Evolutionary conservation across 192 early-diverging fungal species (phyloP).

Genomic region (Spinellus fusiger): DNA sequence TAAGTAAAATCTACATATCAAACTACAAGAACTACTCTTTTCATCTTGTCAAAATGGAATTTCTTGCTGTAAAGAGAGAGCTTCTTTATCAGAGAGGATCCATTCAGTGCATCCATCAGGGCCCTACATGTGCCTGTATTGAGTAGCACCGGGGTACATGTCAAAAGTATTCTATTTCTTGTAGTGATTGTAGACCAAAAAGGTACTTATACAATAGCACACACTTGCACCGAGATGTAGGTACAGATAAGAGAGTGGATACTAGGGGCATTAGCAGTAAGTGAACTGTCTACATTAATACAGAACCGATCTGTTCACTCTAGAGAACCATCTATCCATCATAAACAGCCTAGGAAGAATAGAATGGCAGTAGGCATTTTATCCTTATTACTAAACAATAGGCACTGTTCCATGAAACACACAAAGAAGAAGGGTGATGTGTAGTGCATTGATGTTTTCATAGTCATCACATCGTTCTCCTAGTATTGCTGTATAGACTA

Average conservation of each 20-base stretch:
- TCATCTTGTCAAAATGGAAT: no score
- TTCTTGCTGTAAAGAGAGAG: no score
- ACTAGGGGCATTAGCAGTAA: constrained; percentile 61
- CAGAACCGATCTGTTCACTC: constrained; percentile 70
- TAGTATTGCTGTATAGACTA: constrained; percentile 75
- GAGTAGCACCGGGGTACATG: constrained; percentile 77
- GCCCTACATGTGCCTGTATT: constrained; percentile 56
- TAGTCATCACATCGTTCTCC: constrained; percentile 71
- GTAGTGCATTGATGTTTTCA: constrained; percentile 64
- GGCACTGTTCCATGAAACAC: constrained; percentile 73
- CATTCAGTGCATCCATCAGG: constrained; percentile 81
- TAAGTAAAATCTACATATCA: no score
- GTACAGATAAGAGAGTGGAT: constrained; percentile 74
- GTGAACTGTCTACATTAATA: constrained; percentile 77
- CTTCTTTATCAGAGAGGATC: constrained; percentile 63
- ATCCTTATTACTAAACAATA: constrained; percentile 80
- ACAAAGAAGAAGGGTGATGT: constrained; percentile 72
- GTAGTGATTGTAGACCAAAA: constrained; percentile 61
- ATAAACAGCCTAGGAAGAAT: not conserved
- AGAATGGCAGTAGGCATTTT: not conserved
- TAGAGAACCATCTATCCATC: no score
- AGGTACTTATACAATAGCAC: constrained; percentile 64
- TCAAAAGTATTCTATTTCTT: constrained; percentile 73
- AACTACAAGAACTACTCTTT: no score
- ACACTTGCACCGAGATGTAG: constrained; percentile 64